Evolutionary conservation across 2,329 filamentous ascomycete genomes (phyloP).

Genomic region (Xylaria sp.): DNA sequence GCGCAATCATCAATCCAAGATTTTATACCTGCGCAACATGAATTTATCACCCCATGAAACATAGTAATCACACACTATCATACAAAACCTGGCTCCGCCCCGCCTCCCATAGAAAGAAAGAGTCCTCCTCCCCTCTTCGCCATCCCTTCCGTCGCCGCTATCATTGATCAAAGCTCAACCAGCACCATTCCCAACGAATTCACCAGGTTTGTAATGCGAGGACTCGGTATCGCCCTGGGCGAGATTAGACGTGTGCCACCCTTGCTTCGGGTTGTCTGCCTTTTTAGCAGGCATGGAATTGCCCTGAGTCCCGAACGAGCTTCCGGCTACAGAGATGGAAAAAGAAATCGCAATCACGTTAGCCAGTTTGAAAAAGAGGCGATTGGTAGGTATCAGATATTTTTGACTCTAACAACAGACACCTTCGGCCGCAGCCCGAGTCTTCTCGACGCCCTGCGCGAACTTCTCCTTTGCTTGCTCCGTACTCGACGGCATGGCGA

Average conservation of each 20-base stretch:
- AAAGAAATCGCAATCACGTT: not conserved
- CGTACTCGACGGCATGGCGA: slow-evolving; percentile 27
- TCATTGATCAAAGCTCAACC: slow-evolving; percentile 6
- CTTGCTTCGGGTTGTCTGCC: slow-evolving; percentile 31
- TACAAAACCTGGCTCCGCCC: not conserved
- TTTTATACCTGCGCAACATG: not conserved
- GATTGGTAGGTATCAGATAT: not conserved
- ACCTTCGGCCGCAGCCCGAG: slow-evolving; percentile 23
- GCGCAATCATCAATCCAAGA: not conserved
- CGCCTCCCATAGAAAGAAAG: not conserved
- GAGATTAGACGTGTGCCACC: slow-evolving; percentile 19
- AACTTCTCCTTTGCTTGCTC: slow-evolving; percentile 30
- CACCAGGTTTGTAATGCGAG: slow-evolving; percentile 26
- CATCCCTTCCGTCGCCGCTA: not conserved
- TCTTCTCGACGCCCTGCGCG: slow-evolving; percentile 29
- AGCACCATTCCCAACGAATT: slow-evolving; percentile 22
- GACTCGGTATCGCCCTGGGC: slow-evolving; percentile 28
- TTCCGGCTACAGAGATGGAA: not conserved
- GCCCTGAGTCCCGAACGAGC: slow-evolving; percentile 8
- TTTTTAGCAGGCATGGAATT: slow-evolving; percentile 14
- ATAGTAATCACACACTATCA: not conserved
- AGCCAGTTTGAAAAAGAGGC: not conserved
- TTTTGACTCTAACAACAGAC: not conserved
- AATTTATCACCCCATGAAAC: not conserved
- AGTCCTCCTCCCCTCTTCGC: not conserved